phyloP scores from a whole-genome alignment of 2,329 filamentous ascomycete genomes.

The Teratosphaeria nubilosa region DNA sequence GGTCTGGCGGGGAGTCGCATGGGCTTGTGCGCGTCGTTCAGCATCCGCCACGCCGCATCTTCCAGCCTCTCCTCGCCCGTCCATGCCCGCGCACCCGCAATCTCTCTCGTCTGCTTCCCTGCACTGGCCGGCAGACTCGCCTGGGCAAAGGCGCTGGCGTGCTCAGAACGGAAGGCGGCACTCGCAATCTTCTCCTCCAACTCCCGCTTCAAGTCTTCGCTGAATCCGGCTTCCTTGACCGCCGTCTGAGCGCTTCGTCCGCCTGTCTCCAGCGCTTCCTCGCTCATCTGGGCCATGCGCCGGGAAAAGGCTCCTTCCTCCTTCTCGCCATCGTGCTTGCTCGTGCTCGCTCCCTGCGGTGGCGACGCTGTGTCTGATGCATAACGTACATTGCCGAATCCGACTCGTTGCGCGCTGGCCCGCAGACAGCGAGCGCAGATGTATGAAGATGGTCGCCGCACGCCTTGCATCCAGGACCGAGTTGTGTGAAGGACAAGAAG shows the following conservation, averaged over 20 bases:
- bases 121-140: slow-evolving; percentile 49
- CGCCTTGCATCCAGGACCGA: slow-evolving; percentile 8
- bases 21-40: slow-evolving; percentile 52
- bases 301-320: slow-evolving; percentile 48
- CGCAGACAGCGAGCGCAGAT: slow-evolving; percentile 33
- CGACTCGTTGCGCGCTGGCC: slow-evolving; percentile 12
- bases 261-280: slow-evolving; percentile 46
- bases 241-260: slow-evolving; percentile 46
- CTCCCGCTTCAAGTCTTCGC: slow-evolving; percentile 47
- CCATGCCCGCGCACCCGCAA: slow-evolving; percentile 64
- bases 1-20: slow-evolving; percentile 32
- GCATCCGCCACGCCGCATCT: slow-evolving; percentile 73
- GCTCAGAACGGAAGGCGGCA: slow-evolving; percentile 44
- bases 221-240: slow-evolving; percentile 53
- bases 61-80: slow-evolving; percentile 62
- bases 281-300: slow-evolving; percentile 49
- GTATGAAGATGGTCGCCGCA: slow-evolving; percentile 10
- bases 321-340: slow-evolving; percentile 10
- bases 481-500: background rate
- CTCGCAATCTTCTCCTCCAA: slow-evolving; percentile 50
- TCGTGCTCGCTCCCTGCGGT: slow-evolving; percentile 1
- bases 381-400: slow-evolving; percentile 7
- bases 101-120: slow-evolving; percentile 56
- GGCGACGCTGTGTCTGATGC: slow-evolving; percentile 10
- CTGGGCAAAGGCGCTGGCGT: slow-evolving; percentile 45